Base-by-base conservation (phyloP, 768 basidiomycete genomes). In the Hortiboletus campestris region DNA sequence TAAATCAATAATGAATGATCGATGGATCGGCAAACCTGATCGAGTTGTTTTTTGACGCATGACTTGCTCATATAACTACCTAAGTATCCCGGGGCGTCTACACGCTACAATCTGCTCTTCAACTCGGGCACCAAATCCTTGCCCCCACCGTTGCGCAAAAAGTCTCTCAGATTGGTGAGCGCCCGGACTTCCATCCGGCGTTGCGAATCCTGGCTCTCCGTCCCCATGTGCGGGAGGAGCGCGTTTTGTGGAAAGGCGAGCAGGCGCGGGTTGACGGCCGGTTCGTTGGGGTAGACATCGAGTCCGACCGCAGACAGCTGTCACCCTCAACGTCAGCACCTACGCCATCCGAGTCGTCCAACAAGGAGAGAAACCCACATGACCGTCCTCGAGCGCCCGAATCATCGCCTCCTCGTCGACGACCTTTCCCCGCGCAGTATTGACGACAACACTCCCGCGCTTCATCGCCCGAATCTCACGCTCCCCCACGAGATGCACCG, bases 141-240 rank as follows among this genome's bases (percentile, higher is more conserved):
- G 22, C 89, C 89, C 61, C 62, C 77, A 1, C 89, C 89, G 13
- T 73, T 74, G 16, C 74, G 77, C 55, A 93, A 70, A 71, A 80
- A 93, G 63, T 91, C 88, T 57, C 74, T 79, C 52, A 94, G 68
- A 64, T 94, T 93, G 28, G 80, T 82, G 60, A 94, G 75, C 9
- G 91, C 89, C n/a, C 89, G 83, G 35, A 91, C 77, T 73, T 94
- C 92, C 91, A 94, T 94, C 67, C 80, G 80, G 55, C 78, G 79
- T 68, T 91, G 88, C 7, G 88, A 80, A 63, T 94, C 93, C 59
- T 84, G 82, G 50, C 83, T 94, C 69, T 91, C 86, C 0, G 92
- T 94, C 8, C 94, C 95, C 85, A 96, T 86, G 70, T 96, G 95
- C 1, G 94, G 95, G 19, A 98, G 79, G 10, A 98, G 77, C 31